phyloP scores from a whole-genome alignment of 2,329 filamentous ascomycete species.

The Trichoderma brevicompactum region DNA sequence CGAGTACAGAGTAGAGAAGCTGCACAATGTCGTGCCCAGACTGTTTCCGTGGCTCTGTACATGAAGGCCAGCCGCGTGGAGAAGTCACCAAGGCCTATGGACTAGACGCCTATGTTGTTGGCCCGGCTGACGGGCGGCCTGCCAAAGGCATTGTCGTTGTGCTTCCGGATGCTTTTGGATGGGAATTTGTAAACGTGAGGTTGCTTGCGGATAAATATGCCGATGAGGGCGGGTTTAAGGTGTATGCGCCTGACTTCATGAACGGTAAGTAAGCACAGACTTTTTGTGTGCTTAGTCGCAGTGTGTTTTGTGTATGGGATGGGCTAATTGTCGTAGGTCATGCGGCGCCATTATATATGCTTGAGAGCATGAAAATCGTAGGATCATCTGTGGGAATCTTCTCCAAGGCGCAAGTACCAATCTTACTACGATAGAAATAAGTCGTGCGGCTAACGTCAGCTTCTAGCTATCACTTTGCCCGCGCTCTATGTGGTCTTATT shows the following conservation, averaged over 20 bases:
- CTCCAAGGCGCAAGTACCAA: slow-evolving; percentile 14
- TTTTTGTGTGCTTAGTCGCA: not conserved
- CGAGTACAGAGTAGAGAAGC: too few species aligned
- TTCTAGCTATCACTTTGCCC: slow-evolving; percentile 37
- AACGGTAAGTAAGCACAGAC: slow-evolving; percentile 35
- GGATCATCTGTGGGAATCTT: not conserved
- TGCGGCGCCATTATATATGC: slow-evolving; percentile 39
- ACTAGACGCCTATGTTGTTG: slow-evolving; percentile 53
- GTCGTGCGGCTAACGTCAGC: not conserved
- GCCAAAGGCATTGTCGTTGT: slow-evolving; percentile 57
- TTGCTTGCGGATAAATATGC: slow-evolving; percentile 59
- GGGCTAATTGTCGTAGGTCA: slow-evolving; percentile 33
- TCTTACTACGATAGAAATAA: not conserved
- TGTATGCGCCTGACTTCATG: slow-evolving; percentile 64
- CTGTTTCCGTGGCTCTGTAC: slow-evolving; percentile 54
- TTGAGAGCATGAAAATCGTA: slow-evolving; percentile 37
- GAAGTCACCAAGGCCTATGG: slow-evolving; percentile 52
- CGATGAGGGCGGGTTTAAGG: slow-evolving; percentile 52
- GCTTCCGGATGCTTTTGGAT: slow-evolving; percentile 60
- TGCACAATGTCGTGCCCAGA: slow-evolving; percentile 44
- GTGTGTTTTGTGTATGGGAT: not conserved
- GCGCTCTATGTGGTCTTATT: slow-evolving; percentile 36
- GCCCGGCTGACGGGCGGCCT: slow-evolving; percentile 37
- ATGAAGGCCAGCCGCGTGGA: slow-evolving; percentile 51
- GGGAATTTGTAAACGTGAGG: slow-evolving; percentile 57